Conservation (phyloP, 2,329 filamentous ascomycete genomes). For the Plenodomus biglobosus region DNA sequence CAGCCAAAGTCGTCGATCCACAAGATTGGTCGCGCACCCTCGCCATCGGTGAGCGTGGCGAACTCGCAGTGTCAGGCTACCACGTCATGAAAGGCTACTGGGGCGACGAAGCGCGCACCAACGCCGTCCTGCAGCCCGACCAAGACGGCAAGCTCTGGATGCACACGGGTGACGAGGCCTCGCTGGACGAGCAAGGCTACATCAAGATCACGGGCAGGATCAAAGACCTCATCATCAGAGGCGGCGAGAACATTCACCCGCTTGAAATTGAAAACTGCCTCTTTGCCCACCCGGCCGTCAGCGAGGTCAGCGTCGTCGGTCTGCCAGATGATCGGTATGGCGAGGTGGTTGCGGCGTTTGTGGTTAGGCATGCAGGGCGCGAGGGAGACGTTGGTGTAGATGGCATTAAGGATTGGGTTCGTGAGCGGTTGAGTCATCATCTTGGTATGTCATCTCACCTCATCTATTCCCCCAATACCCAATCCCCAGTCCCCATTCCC, state of each 20-base stretch:
- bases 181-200: conserved; percentile 80
- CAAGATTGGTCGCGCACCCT: conserved; percentile 61
- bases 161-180: conserved; percentile 87
- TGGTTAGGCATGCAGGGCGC: conserved; percentile 56
- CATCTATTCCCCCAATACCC: not conserved
- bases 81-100: conserved; percentile 91
- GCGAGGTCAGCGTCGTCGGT: conserved; percentile 80
- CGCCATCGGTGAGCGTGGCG: conserved; percentile 68
- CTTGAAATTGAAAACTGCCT: conserved; percentile 90
- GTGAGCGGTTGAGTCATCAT: conserved; percentile 69
- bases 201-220: conserved; percentile 87
- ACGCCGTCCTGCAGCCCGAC: conserved; percentile 65
- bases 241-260: conserved; percentile 94
- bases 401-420: conserved; percentile 72
- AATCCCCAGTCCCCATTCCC: too few relatives aligned
- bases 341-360: conserved; percentile 83
- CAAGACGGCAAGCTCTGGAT: conserved; percentile 72
- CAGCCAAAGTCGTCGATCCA: conserved; percentile 74
- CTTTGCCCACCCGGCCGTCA: conserved; percentile 68
- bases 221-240: conserved; percentile 93
- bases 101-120: conserved; percentile 69
- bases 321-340: conserved; percentile 80
- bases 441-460: conserved; percentile 59
- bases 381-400: conserved; percentile 54
- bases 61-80: conserved; percentile 82